Evolutionary conservation across 306 rosid genomes (phyloP), one percentile per base, ranked within the genome.

Genomic region (Rosa chinensis): DNA sequence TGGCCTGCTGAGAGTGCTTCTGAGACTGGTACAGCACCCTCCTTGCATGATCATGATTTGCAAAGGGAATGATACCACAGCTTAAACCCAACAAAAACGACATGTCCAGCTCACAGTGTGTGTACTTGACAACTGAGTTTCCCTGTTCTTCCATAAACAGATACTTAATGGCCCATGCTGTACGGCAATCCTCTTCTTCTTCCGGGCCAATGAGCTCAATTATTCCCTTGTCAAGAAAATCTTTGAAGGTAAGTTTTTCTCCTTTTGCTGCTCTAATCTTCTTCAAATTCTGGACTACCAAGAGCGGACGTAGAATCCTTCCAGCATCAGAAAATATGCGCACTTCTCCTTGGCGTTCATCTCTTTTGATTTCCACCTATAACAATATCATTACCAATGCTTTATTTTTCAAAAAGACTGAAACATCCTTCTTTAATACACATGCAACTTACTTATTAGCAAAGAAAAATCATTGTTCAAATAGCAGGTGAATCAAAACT

Each of bases 31-130:
- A 96, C 2, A 96, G 90, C 21, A 89, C 97, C 84, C 99, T 93
- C 84, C 97, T 85, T 17, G 99, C 98, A 81, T 96, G 99, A 76
- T 96, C 98, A 80, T 96, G 99, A 84, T 96, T 96, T 2, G 98
- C 96, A 88, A 88, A 96, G 12, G 99, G 98, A 73, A 93, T 80
- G 74, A 96, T 86, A 47, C 94, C 89, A 71, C 97, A 90, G 80
- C 99, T 90, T 66, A 96, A 76, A 74, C 99, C 97, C 80, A 96
- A 80, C 69, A 96, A 80, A 78, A 90, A 93, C 9, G 99, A 91
- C 96, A 84, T 82, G 80, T 96, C 98, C 50, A 96, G 97, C 74
- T 96, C 99, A 76, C 99, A 96, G 76, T 96, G 99, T 2, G 99
- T 90, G 82, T 93, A 91, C 79, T 85, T 85, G 1, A 55, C 77